Conservation (phyloP, 2,329 filamentous ascomycete genomes). For the Neurospora crassa region DNA sequence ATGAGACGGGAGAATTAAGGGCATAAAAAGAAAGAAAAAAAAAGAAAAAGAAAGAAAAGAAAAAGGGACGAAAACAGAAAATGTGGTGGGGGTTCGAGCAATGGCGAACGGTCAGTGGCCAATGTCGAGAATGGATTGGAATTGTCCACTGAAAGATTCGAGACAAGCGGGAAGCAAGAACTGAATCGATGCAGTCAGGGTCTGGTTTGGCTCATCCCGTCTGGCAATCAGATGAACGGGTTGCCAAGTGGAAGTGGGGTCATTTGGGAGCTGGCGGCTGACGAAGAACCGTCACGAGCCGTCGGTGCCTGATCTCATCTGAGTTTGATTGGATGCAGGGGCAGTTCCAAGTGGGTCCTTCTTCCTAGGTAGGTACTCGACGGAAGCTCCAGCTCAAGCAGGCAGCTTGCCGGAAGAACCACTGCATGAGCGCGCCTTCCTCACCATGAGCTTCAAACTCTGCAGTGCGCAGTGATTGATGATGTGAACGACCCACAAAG, state of each 20-base stretch:
- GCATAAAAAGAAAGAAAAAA: not conserved
- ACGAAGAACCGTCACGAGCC: not conserved
- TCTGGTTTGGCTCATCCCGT: no score
- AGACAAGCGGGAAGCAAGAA: not conserved
- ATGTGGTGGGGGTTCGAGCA: not conserved
- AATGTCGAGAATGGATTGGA: not conserved
- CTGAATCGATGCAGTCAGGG: no score
- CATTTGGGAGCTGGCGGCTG: not conserved
- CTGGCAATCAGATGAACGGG: not conserved
- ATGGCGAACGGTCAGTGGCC: not conserved
- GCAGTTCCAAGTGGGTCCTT: not conserved
- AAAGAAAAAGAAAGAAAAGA: not conserved
- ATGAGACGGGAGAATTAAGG: not conserved
- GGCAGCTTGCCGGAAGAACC: not conserved
- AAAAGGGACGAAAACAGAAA: not conserved
- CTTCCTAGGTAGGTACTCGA: not conserved
- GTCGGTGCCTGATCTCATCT: not conserved
- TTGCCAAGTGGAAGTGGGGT: not conserved
- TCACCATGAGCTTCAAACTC: not conserved
- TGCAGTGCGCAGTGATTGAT: not conserved
- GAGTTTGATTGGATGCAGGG: not conserved
- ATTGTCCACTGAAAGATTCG: not conserved
- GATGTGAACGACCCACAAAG: not conserved
- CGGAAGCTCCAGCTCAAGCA: not conserved
- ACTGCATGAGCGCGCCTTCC: not conserved